Evolutionary conservation across 148 eudicot genomes (phyloP), one percentile per base, ranked within the genome.

Genomic region (Vaccinium darrowii): DNA sequence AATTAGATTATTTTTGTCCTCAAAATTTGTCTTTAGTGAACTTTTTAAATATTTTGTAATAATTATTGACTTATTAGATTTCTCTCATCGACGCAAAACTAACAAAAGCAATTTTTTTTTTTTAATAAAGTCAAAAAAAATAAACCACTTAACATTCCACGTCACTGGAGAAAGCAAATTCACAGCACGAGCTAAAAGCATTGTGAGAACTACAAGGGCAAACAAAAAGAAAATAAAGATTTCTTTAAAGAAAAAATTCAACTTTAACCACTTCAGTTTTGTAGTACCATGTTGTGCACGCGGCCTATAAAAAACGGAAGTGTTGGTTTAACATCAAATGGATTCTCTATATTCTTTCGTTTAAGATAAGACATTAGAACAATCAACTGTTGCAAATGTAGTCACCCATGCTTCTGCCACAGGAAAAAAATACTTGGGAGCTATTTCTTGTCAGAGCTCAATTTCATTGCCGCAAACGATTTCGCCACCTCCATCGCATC

Each of bases 381-480:
- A 54, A 53, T 13, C 36, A 23, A 79, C 13, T 12, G 8, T 8
- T 3, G 12, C 18, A 47, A 2, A 25, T 7, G 62, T 23, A 78
- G 16, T 58, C 4, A 10, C 58, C 23, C 73, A 21, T 60, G 18
- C 19, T 49, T 82, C 63, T 52, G 2, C 84, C 78, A 51, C 27
- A 11, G 5, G 12, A 77, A 21, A 36, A 27, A 21, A 36, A 27
- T 1, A 60, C 30, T n/a, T 23, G 0, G 0, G 12, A 43, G 15
- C 25, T 57, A 60, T 57, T 56, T 25, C 33, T 58, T 14, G 53
- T 49, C 1, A 89, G 88, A 90, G 50, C 71, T 88, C 86, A 96
- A 85, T 88, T 94, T 94, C 92, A 93, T 80, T 39, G 95, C 88
- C 0, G 99, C 98, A 82, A 93, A 94, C 49, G 91, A 82, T 23